Evolutionary conservation across 2,329 filamentous ascomycete species (phyloP), one percentile per base, ranked within the genome.

Genomic region (Pseudocercospora crystallina): DNA sequence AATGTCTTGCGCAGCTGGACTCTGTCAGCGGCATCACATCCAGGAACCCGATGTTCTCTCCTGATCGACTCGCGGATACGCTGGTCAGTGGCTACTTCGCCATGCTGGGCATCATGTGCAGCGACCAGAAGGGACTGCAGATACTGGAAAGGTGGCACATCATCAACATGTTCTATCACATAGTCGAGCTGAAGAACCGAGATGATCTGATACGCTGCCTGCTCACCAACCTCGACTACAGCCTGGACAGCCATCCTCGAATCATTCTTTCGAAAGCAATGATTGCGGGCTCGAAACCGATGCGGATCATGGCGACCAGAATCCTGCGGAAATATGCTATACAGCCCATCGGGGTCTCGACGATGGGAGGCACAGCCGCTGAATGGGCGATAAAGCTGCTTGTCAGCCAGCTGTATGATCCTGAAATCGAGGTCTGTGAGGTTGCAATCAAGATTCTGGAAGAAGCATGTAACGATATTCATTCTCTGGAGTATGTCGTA

Each of bases 141-240:
- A 92, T 99, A 73, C 82, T 99, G 65, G 92, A 97, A 68, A 80
- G 90, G 62, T 97, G 94, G 92, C 89, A 90, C 62, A 95, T 99
- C 80, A 91, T 96, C 73, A 97, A 97, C 71, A 99, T 99, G 90
- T 95, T 97, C 79, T 99, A 99, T 68, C 94, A 97, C 70, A 96
- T 99, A 54, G 82, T 96, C 51, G 92, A 97, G 65, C 78, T 96
- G 38, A 90, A 88, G 62, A 87, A 94, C 69, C 86, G 94, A 2
- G 90, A 92, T 39, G 94, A 99, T 68, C 77, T 99, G 52, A 90
- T 97, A 67, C 90, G 91, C 66, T 80, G 92, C 8, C 80, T 99
- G 30, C 79, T 99, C 8, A 86, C 87, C 42, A 94, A 91, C 64
- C 91, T 99, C 71, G 92, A 99, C 71, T 99, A 96, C 67, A 87